Conservation (phyloP, 352 stramenopile species). For the Globisporangium orthogonon region DNA sequence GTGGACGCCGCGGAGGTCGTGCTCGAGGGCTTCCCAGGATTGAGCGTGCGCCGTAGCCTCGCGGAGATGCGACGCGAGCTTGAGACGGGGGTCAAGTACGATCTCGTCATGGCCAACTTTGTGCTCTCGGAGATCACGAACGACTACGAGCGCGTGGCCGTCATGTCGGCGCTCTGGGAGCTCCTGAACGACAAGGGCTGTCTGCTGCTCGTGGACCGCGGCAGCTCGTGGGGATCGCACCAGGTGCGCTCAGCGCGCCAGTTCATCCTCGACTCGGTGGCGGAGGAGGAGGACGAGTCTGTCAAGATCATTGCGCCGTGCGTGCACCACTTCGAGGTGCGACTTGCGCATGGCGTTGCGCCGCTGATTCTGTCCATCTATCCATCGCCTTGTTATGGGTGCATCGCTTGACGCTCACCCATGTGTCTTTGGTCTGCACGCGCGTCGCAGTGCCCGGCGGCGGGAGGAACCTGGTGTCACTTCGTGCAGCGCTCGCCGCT, state of each 20-base stretch:
- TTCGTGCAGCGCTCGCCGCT: conserved; percentile 79
- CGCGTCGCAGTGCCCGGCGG: conserved; percentile 43
- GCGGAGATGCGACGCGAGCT: conserved; percentile 77
- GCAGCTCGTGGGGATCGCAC: conserved; percentile 79
- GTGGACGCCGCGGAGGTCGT: conserved; percentile 66
- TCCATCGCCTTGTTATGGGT: neutral
- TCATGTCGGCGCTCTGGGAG: conserved; percentile 76
- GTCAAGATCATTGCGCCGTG: conserved; percentile 67
- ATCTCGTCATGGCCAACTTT: conserved; percentile 69
- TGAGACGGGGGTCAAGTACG: conserved; percentile 58
- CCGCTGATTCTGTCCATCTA: neutral
- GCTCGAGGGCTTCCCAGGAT: conserved; percentile 63
- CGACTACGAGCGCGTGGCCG: conserved; percentile 75
- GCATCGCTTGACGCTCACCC: too few relatives aligned
- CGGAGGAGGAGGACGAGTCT: conserved; percentile 20
- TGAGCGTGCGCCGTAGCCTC: conserved; percentile 67
- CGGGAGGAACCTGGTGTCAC: conserved; percentile 77
- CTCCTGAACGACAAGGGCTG: conserved; percentile 67
- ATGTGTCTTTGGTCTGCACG: neutral
- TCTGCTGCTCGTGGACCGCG: conserved; percentile 70
- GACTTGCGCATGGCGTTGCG: neutral
- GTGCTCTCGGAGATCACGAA: conserved; percentile 80
- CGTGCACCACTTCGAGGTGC: conserved; percentile 63
- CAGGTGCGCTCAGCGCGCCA: conserved; percentile 80
- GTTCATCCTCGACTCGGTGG: conserved; percentile 76